A percentile compares a stretch with the other conserved stretches of the same genome.
phyloP scores from a whole-genome alignment of 257 asterid genomes.

The Paraleonurus japonicus region DNA sequence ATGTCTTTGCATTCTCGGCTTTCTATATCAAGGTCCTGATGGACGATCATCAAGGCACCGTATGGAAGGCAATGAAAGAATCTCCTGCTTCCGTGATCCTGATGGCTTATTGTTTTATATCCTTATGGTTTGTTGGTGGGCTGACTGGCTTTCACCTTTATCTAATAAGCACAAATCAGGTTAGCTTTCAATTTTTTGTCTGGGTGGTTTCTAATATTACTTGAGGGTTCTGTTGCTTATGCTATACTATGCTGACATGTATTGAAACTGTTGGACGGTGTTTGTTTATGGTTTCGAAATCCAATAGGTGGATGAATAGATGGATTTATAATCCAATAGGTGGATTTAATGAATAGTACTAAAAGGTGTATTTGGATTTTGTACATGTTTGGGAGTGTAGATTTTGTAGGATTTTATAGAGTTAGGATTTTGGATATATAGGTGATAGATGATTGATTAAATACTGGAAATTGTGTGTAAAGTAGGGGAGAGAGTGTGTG shows the following conservation, averaged over 20 bases:
- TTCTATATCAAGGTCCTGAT: constrained; percentile 84
- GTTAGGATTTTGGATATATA: no score
- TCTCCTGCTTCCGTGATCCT: constrained; percentile 90
- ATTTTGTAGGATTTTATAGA: no score
- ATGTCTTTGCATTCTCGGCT: constrained; percentile 81
- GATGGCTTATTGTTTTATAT: constrained; percentile 84
- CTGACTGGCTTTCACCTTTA: constrained; percentile 95
- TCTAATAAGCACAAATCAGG: constrained; percentile 94
- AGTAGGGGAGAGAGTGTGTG: no score
- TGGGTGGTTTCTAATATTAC: neutral
- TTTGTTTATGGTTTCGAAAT: no score
- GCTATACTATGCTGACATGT: neutral
- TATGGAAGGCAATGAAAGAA: constrained; percentile 92
- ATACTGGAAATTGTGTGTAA: no score
- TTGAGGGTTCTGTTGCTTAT: constrained; percentile 3
- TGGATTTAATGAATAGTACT: neutral
- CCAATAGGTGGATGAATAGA: no score
- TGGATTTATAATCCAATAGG: no score
- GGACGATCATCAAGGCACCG: constrained; percentile 77
- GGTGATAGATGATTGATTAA: no score
- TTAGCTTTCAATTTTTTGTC: constrained; percentile 37
- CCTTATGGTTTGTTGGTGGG: constrained; percentile 99
- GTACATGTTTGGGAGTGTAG: neutral
- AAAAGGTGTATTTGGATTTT: neutral
- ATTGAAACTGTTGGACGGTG: constrained; percentile 13